Percentiles rank a stretch among this genome's conserved stretches.
Conservation (phyloP, 257 asterid species). For the Nyctanthes arbortristis region DNA sequence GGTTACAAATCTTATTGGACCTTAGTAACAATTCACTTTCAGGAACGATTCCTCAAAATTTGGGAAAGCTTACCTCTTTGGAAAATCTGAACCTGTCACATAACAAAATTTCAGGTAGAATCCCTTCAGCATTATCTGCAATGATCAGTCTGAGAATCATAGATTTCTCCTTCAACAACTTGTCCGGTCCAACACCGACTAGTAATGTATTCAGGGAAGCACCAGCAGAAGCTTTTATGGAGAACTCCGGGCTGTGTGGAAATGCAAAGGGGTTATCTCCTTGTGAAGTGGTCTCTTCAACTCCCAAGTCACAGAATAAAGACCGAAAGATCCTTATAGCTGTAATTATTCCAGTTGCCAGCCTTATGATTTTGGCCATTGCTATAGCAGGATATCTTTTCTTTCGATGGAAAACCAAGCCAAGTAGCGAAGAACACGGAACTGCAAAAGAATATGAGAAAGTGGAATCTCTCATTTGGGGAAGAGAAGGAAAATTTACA, state of each 20-base stretch:
- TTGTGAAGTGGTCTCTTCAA: conserved; percentile 35
- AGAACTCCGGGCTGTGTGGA: conserved; percentile 72
- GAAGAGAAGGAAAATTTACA: conserved; percentile 67
- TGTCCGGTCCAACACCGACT: conserved; percentile 68
- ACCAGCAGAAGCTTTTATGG: conserved; percentile 45
- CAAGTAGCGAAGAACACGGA: conserved; percentile 46
- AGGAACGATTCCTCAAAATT: conserved; percentile 58
- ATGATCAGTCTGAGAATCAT: conserved; percentile 56
- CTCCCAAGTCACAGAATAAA: conserved; percentile 35
- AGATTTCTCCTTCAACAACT: conserved; percentile 66
- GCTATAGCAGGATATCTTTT: conserved; percentile 31
- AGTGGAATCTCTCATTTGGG: conserved; percentile 69
- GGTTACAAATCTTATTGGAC: conserved; percentile 55
- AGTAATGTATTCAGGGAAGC: conserved; percentile 42
- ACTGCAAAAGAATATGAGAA: conserved; percentile 23
- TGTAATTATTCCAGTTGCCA: conserved; percentile 46
- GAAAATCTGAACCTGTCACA: conserved; percentile 67
- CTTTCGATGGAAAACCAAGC: conserved; percentile 35
- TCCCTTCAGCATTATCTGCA: conserved; percentile 53
- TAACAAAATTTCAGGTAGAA: conserved; percentile 61
- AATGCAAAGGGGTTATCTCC: conserved; percentile 49
- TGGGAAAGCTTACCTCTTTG: conserved; percentile 52
- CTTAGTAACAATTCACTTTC: conserved; percentile 60
- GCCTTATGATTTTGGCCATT: conserved; percentile 45
- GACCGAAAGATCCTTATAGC: conserved; percentile 43